phyloP scores from a whole-genome alignment of 768 basidiomycete genomes.

The Tulasnella sp. region DNA sequence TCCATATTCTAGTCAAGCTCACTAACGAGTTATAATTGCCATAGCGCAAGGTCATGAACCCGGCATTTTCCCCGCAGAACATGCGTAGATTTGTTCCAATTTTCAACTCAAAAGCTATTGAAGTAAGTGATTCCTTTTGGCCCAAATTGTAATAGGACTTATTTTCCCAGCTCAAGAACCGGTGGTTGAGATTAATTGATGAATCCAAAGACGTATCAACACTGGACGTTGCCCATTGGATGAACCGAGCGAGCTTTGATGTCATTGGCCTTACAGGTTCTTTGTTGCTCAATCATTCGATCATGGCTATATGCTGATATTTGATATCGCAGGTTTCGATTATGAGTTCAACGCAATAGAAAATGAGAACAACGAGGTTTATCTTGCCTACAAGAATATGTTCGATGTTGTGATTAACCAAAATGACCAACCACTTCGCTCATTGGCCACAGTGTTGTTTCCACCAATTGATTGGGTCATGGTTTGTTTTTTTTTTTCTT shows the following conservation, averaged over 20 bases:
- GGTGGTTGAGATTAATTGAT: slow-evolving; percentile 26
- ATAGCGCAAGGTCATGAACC: slow-evolving; percentile 33
- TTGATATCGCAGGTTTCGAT: slow-evolving; percentile 40
- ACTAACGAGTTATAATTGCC: neutral
- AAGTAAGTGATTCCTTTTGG: slow-evolving; percentile 29
- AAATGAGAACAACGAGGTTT: slow-evolving; percentile 64
- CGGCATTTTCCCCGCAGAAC: slow-evolving; percentile 40
- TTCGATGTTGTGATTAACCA: slow-evolving; percentile 25
- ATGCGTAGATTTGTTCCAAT: slow-evolving; percentile 42
- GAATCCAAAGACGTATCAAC: slow-evolving; percentile 6
- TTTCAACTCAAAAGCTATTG: slow-evolving; percentile 43
- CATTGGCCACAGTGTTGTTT: slow-evolving; percentile 40
- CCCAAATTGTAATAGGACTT: slow-evolving; percentile 1
- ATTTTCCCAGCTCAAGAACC: slow-evolving; percentile 34
- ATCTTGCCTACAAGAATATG: slow-evolving; percentile 73
- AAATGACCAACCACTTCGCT: slow-evolving; percentile 30
- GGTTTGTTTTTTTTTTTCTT: slow-evolving; percentile 30
- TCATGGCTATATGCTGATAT: neutral
- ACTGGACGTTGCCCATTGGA: slow-evolving; percentile 50
- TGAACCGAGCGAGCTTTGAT: slow-evolving; percentile 58
- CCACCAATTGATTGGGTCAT: slow-evolving; percentile 44
- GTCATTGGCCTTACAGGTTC: slow-evolving; percentile 59
- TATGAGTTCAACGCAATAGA: slow-evolving; percentile 74
- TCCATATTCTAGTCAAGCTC: neutral
- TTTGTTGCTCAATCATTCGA: too few relatives aligned